phyloP scores from a whole-genome alignment of 176 grass and related monocot species.

The Pontederia crassipes region DNA sequence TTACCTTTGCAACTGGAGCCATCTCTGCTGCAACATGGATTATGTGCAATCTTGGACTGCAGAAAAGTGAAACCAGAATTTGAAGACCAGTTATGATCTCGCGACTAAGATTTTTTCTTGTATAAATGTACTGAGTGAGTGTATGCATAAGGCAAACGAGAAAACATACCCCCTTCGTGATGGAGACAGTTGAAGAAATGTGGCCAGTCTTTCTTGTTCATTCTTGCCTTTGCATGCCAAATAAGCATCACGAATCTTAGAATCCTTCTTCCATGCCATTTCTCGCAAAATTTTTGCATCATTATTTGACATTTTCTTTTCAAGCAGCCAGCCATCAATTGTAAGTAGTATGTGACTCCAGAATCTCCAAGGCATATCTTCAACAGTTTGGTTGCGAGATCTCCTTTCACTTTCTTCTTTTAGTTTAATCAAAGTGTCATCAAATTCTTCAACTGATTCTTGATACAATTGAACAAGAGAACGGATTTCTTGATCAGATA shows the following conservation, averaged over 20 bases:
- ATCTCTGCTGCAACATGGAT: slow-evolving; percentile 97
- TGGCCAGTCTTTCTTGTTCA: slow-evolving; percentile 63
- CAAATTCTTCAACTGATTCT: slow-evolving; percentile 69
- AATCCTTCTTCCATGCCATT: slow-evolving; percentile 75
- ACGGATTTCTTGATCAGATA: slow-evolving; percentile 57
- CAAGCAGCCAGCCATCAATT: slow-evolving; percentile 87
- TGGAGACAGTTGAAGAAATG: slow-evolving; percentile 57
- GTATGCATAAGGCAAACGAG: not conserved
- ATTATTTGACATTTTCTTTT: slow-evolving; percentile 65
- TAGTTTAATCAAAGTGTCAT: slow-evolving; percentile 53
- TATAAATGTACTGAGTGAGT: not conserved
- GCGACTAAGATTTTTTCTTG: not conserved
- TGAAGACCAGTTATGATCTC: slow-evolving; percentile 1
- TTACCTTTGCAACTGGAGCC: slow-evolving; percentile 94
- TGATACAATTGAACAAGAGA: slow-evolving; percentile 74
- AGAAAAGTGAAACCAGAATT: slow-evolving; percentile 23
- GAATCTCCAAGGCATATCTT: slow-evolving; percentile 50
- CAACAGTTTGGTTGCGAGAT: slow-evolving; percentile 25
- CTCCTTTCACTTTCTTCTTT: slow-evolving; percentile 63
- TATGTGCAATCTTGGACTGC: slow-evolving; percentile 74
- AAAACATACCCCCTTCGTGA: slow-evolving; percentile 47
- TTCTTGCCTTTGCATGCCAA: slow-evolving; percentile 54
- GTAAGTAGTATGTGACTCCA: slow-evolving; percentile 77
- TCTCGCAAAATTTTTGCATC: slow-evolving; percentile 56
- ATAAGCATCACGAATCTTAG: slow-evolving; percentile 53